phyloP scores from a whole-genome alignment of 306 rosid genomes.

The Quercus parvula region DNA sequence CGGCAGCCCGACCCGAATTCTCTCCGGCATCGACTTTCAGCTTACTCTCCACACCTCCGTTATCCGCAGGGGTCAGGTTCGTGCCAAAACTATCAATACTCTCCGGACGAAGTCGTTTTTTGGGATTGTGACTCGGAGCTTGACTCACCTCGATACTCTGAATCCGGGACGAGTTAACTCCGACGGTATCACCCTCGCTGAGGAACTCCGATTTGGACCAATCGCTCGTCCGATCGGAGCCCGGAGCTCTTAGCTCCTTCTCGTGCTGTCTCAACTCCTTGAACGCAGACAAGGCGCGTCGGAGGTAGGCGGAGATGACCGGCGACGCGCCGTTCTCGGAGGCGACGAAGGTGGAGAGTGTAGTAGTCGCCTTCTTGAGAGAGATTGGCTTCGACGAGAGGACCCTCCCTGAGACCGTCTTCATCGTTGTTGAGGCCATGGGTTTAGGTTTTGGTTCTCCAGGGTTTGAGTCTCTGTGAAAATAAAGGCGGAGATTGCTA shows the following conservation, averaged over 20 bases:
- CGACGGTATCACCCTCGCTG: not conserved
- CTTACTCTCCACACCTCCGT: not conserved
- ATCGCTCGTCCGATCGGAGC: slow-evolving; percentile 7
- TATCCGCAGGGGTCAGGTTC: not conserved
- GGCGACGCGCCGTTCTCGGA: slow-evolving; percentile 34
- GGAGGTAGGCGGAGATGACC: slow-evolving; percentile 31
- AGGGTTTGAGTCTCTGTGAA: not conserved
- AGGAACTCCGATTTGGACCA: not conserved
- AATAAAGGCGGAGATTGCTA: not conserved
- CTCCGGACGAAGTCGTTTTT: not conserved
- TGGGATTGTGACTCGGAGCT: not conserved
- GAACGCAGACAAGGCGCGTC: slow-evolving; percentile 46
- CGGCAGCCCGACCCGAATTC: not conserved
- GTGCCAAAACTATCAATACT: not conserved
- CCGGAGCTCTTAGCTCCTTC: slow-evolving; percentile 21
- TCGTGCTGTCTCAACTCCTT: slow-evolving; percentile 48
- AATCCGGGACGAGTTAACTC: too few relatives aligned
- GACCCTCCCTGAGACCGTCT: slow-evolving; percentile 26
- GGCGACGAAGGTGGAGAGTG: slow-evolving; percentile 31
- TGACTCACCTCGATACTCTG: too few relatives aligned
- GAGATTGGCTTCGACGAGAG: slow-evolving; percentile 43
- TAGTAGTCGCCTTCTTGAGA: slow-evolving; percentile 40
- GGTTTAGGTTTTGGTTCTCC: not conserved
- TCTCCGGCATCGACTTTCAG: not conserved
- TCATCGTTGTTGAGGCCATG: slow-evolving; percentile 32